phyloP scores from a whole-genome alignment of 352 stramenopile genomes.

The Globisporangium solare region DNA sequence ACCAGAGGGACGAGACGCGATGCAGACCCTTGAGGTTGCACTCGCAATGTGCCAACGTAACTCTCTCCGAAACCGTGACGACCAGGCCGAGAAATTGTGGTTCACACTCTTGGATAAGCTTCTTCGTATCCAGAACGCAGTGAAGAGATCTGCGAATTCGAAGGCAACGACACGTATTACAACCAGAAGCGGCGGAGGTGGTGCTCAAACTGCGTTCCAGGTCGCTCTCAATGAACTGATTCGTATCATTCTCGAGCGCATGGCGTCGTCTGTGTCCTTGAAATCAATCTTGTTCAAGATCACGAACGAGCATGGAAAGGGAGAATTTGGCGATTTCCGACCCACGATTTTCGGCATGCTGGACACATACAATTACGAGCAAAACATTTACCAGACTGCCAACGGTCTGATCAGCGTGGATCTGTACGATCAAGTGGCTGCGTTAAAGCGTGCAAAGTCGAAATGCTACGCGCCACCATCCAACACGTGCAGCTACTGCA shows the following conservation, averaged over 20 bases:
- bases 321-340: constrained; percentile 92
- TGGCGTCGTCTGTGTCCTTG: constrained; percentile 92
- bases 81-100: constrained; percentile 92
- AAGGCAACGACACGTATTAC: constrained; percentile 63
- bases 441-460: constrained; percentile 68
- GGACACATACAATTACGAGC: constrained; percentile 91
- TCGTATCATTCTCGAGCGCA: constrained; percentile 91
- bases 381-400: constrained; percentile 87
- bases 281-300: constrained; percentile 94
- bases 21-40: constrained; percentile 88
- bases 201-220: constrained; percentile 84
- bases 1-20: constrained; percentile 69
- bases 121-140: constrained; percentile 89
- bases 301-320: constrained; percentile 91
- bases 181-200: constrained; percentile 46
- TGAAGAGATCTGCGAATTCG: constrained; percentile 85
- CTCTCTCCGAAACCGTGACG: constrained; percentile 74
- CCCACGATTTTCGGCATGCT: constrained; percentile 93
- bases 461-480: constrained; percentile 69
- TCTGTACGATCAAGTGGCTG: constrained; percentile 81
- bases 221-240: constrained; percentile 90
- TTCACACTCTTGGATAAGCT: constrained; percentile 93
- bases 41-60: constrained; percentile 94
- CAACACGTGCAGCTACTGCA: constrained; percentile 77
- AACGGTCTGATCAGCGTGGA: constrained; percentile 81